Evolutionary conservation across 176 grass and related monocot species (phyloP).

Genomic region (Juncus effusus): DNA sequence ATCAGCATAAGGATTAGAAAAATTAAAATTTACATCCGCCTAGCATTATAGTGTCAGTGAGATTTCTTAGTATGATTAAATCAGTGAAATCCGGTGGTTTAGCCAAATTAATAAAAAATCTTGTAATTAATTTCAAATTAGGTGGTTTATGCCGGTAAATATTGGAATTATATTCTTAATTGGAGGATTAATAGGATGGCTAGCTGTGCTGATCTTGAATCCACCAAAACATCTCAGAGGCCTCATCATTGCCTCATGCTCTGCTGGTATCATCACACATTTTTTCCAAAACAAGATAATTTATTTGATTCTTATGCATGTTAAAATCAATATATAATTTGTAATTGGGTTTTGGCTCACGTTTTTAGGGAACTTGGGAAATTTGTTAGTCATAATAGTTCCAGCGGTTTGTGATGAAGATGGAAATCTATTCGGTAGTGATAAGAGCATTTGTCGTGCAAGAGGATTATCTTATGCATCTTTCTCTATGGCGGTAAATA

Average conservation of each 20-base stretch:
- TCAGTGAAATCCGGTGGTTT: too few species aligned
- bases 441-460: conserved; percentile 21
- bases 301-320: neutral
- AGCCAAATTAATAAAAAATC: too few species aligned
- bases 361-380: conserved; percentile 53
- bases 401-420: conserved; percentile 55
- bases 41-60: too few species aligned
- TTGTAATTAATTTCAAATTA: neutral
- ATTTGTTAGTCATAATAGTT: conserved; percentile 54
- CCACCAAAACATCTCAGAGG: conserved; percentile 50
- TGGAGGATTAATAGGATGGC: conserved; percentile 57
- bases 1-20: too few species aligned
- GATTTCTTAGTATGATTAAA: too few species aligned
- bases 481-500: conserved; percentile 71
- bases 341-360: neutral
- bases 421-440: conserved; percentile 46
- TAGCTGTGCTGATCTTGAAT: conserved; percentile 38
- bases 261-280: conserved; percentile 34
- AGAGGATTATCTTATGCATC: conserved; percentile 61
- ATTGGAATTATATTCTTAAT: conserved; percentile 53
- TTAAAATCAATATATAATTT: neutral
- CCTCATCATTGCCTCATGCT: conserved; percentile 48
- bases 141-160: conserved; percentile 90
- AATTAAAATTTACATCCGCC: too few species aligned
- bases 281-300: neutral